Conservation (phyloP, 495 filamentous ascomycete genomes). For the Penicillium mononematosum region DNA sequence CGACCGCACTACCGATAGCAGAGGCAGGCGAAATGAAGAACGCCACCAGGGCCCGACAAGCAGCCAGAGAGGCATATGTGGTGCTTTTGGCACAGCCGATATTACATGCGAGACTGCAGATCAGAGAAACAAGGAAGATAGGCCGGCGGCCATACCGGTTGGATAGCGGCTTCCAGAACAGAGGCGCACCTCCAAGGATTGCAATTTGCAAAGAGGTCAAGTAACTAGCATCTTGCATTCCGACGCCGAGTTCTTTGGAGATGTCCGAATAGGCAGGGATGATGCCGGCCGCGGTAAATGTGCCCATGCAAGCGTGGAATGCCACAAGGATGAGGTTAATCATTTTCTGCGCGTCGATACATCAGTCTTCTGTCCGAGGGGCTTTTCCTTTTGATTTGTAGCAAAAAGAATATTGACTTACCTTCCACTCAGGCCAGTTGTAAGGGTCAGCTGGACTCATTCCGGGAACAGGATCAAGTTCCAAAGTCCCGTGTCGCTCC, state of each 20-base stretch:
- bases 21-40: slow-evolving; percentile 55
- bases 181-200: slow-evolving; percentile 47
- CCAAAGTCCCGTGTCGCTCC: slow-evolving; percentile 53
- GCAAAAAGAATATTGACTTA: slow-evolving; percentile 19
- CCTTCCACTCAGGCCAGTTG: slow-evolving; percentile 59
- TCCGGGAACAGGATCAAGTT: slow-evolving; percentile 53
- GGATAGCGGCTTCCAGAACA: slow-evolving; percentile 58
- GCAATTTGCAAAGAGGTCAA: slow-evolving; percentile 52
- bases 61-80: slow-evolving; percentile 41
- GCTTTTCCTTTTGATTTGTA: background rate
- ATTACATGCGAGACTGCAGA: slow-evolving; percentile 46
- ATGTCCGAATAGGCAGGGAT: slow-evolving; percentile 52
- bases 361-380: slow-evolving; percentile 9
- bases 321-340: slow-evolving; percentile 52
- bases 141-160: slow-evolving; percentile 56
- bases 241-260: slow-evolving; percentile 39
- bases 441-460: slow-evolving; percentile 53
- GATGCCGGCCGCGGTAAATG: slow-evolving; percentile 54
- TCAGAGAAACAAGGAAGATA: slow-evolving; percentile 49
- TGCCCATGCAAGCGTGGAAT: slow-evolving; percentile 56
- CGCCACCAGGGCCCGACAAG: slow-evolving; percentile 48
- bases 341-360: slow-evolving; percentile 46
- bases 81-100: slow-evolving; percentile 45
- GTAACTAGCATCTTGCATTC: slow-evolving; percentile 46
- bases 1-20: slow-evolving; percentile 53